These are phyloP conservation scores for Hexamita inflata DNA, from an alignment of 208 protist species.

Conservation along the genomic window DNA sequence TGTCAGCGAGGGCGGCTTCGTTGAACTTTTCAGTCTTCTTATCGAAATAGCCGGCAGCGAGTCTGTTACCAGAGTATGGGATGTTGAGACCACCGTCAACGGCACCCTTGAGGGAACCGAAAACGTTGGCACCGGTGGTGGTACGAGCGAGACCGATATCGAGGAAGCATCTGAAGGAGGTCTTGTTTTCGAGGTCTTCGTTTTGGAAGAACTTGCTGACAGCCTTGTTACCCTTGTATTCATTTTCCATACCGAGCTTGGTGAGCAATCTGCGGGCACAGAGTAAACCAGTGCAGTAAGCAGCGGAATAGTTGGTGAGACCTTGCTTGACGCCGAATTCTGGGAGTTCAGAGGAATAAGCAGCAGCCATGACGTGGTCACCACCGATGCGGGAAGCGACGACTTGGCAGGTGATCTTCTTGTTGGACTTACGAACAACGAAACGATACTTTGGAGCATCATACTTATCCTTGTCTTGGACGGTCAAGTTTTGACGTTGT, in stretches of 20 bases:
- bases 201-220: constrained; percentile 62
- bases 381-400: constrained; percentile 76
- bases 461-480: constrained; percentile 96
- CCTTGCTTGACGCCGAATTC: constrained; percentile 78
- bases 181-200: constrained; percentile 55
- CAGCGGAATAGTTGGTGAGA: constrained; percentile 90
- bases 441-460: constrained; percentile 85
- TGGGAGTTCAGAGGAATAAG: constrained; percentile 88
- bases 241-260: constrained; percentile 73
- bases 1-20: constrained; percentile 58
- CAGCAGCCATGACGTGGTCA: constrained; percentile 72
- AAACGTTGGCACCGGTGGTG: constrained; percentile 79
- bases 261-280: constrained; percentile 77
- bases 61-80: constrained; percentile 75
- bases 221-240: constrained; percentile 74
- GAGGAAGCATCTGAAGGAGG: constrained; percentile 82
- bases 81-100: constrained; percentile 86
- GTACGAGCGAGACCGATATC: constrained; percentile 86
- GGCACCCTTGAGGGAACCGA: constrained; percentile 73
- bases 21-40: constrained; percentile 62
- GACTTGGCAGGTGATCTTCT: constrained; percentile 85
- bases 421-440: constrained; percentile 66
- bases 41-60: constrained; percentile 75
- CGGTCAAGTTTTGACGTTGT: constrained; percentile 73
- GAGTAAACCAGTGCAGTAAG: constrained; percentile 85